Base-by-base conservation (phyloP, 768 basidiomycete genomes). In the Lactarius pseudohatsudake region DNA sequence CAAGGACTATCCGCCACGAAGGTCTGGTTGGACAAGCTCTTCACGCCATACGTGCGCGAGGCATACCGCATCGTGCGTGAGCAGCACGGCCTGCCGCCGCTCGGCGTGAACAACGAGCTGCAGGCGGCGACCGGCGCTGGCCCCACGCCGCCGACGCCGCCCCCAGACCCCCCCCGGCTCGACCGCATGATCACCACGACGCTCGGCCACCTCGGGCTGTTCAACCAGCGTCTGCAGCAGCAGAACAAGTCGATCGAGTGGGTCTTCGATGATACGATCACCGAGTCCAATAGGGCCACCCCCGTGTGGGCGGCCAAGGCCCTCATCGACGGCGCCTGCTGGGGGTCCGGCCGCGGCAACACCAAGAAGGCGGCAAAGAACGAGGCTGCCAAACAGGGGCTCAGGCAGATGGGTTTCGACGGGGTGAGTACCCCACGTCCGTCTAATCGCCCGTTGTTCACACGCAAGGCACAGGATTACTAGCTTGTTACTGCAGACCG, bases 361-460 rank as follows among this genome's bases (percentile, higher is more conserved):
- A 92, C 89, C 50, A 94, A 93, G 82, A 90, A 88, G 74, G 82
- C 84, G 1, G 91, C 91, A 1, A 81, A 87, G 73, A 91, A 92
- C 72, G 91, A 91, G 73, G 91, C 91, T 5, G 91, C 91, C 36
- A 92, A 90, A 75, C 79, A 85, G 70, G 91, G 89, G 3, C 79
- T 92, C 68, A 75, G 79, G 72, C 81, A 77, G 64, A 70, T 92
- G 74, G 88, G 85, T 2, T 80, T 90, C 57, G 67, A 77, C 50
- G 84, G 85, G 57, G 82, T 81, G 73, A 16, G 43, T 50, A 15
- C 28, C 45, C 15, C 34, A n/a, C 9, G 6, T 8, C 16, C 1
- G 16, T 30, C 54, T 26, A 50, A 15, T 11, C 26, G 26, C 38
- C 20, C 47, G 9, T 4, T 18, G 15, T 56, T 69, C 50, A 65